Evolutionary conservation across 2,329 filamentous ascomycete species (phyloP).

Genomic region (Emericellopsis atlantica): DNA sequence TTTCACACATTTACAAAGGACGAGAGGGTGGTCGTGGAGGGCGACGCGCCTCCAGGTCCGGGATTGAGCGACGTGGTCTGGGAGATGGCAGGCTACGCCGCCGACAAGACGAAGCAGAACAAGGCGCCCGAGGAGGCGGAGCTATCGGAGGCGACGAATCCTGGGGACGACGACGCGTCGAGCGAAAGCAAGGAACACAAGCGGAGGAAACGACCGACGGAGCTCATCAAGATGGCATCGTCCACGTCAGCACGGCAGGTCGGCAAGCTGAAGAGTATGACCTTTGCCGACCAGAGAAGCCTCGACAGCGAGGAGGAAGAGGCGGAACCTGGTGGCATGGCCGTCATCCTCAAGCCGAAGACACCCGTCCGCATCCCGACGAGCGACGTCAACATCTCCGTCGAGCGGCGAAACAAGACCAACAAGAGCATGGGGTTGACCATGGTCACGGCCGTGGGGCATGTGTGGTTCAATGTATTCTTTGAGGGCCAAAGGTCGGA

Average conservation of each 20-base stretch:
- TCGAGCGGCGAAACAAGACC: constrained; percentile 75
- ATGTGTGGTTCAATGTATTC: constrained; percentile 94
- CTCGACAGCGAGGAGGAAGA: constrained; percentile 1
- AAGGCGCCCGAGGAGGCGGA: constrained; percentile 23
- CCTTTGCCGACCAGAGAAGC: constrained; percentile 4
- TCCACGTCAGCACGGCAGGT: constrained; percentile 7
- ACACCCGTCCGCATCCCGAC: constrained; percentile 59
- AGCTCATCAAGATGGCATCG: constrained; percentile 19
- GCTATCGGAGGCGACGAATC: constrained; percentile 15
- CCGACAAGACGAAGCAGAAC: constrained; percentile 10
- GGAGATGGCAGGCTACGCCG: constrained; percentile 33
- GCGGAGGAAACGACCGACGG: constrained; percentile 16
- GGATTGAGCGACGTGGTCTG: constrained; percentile 38
- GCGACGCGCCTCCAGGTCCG: constrained; percentile 33
- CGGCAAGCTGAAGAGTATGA: constrained; percentile 10
- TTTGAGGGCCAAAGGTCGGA: constrained; percentile 78
- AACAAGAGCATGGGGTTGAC: constrained; percentile 67
- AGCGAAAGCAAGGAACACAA: constrained; percentile 4
- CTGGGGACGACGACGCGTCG: constrained; percentile 1
- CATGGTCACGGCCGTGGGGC: constrained; percentile 85
- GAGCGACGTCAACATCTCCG: constrained; percentile 80
- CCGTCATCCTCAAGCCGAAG: constrained; percentile 65
- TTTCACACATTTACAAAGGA: constrained; percentile 68
- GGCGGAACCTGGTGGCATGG: constrained; percentile 48
- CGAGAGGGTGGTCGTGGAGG: constrained; percentile 60